Base-by-base conservation (phyloP, 768 basidiomycete genomes). In the Pisolithus sp. region DNA sequence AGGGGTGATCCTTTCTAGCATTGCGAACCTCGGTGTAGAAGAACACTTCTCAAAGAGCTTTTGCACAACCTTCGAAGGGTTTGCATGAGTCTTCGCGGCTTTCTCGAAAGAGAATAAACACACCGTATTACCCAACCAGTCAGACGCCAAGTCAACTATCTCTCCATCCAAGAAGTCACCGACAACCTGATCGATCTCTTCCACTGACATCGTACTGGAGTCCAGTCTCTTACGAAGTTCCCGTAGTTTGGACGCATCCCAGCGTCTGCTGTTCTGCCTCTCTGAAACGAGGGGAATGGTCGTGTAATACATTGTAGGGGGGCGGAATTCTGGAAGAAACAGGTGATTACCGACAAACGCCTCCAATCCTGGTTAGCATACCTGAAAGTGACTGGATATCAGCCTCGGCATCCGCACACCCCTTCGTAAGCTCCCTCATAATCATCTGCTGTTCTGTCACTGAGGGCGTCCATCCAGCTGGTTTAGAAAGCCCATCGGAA, bases 361-460 rank as follows among this genome's bases (percentile, higher is more conserved):
- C 26, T 41, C 28, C 4, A 23, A 21, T 13, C 12, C 8, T 15
- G 40, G 37, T 36, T n/a, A 45, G 75, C 86, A 61, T 58, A 94
- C 95, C 90, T 51, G 90, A 81, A 53, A 97, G 82, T 24, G 87
- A 82, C 59, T 82, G 82, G 49, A 97, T 81, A 62, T 98, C 93
- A 36, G 77, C 76, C 61, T 95, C 93, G 6, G 89, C 84, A 54
- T 93, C 89, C 1, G 73, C 66, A 53, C 79, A 78, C 36, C 93
- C 86, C 24, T 75, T 82, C 62, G 88, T 85, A 18, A 99, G 77
- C 67, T 97, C 93, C 62, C 85, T 82, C 87, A 98, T 87, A 57
- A 99, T 86, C 87, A 96, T 90, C 70, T 97, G 94, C 65, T 93
- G 90, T 69, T 98, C 95, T 3, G 90, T 93, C 50, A 94, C 82